Evolutionary conservation across 257 asterid species (phyloP).

Genomic region (Solanum ahanhuiri): DNA sequence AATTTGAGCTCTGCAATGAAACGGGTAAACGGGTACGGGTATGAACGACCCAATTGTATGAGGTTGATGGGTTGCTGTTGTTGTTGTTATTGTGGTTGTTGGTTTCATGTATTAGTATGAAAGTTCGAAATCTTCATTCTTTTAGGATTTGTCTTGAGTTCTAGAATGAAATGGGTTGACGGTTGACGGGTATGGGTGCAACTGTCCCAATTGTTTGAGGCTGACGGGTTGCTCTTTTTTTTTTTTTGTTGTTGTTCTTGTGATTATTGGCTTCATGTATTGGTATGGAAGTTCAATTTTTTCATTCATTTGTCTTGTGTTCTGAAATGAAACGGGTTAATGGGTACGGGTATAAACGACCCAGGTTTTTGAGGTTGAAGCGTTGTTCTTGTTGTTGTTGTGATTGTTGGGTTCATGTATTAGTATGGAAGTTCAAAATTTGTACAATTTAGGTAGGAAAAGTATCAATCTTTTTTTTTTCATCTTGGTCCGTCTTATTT

Average conservation of each 20-base stretch:
- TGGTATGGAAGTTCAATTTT: background rate
- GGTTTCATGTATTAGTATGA: background rate
- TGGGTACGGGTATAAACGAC: background rate
- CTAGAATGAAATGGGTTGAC: background rate
- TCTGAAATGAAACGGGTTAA: background rate
- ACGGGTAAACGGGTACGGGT: background rate
- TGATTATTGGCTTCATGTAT: background rate
- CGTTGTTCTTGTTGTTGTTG: background rate
- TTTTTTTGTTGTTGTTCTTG: background rate
- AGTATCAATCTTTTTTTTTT: background rate
- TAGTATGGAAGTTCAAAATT: background rate
- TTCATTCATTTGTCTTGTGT: background rate
- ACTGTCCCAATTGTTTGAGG: background rate
- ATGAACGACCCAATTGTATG: background rate
- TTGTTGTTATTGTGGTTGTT: background rate
- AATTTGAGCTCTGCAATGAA: background rate
- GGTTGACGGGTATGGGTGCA: background rate
- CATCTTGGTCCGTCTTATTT: background rate
- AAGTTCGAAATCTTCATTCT: background rate
- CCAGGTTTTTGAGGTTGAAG: background rate
- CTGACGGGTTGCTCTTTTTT: background rate
- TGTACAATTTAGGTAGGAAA: background rate
- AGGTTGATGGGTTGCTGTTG: background rate
- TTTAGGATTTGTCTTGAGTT: background rate
- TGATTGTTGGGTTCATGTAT: background rate